These are phyloP conservation scores for Coemansia sp. DNA, from an alignment of 192 early-diverging fungal species.

Conservation along the genomic window DNA sequence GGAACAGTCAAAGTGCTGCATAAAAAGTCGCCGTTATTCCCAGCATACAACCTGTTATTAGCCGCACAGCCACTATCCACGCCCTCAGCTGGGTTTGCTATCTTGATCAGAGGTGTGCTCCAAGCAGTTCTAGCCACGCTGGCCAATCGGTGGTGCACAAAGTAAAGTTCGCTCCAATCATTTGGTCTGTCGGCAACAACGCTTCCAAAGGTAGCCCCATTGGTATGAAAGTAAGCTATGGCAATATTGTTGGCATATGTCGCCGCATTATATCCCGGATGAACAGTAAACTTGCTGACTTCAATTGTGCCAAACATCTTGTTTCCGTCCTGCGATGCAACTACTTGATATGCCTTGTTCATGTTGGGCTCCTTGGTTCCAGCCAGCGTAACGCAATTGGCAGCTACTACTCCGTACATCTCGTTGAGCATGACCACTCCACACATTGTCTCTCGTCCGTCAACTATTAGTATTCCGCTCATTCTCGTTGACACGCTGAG, in stretches of 20 bases:
- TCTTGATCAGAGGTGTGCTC: neutral
- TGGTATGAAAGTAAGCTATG: conserved; percentile 8
- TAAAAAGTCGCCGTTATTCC: conserved; percentile 10
- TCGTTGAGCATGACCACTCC: conserved; percentile 13
- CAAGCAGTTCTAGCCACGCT: neutral
- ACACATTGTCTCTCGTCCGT: conserved; percentile 7
- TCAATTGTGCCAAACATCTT: neutral
- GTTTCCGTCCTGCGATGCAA: neutral
- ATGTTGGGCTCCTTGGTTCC: neutral
- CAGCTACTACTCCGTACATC: conserved; percentile 23
- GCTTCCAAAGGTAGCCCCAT: neutral
- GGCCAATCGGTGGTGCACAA: conserved; percentile 11
- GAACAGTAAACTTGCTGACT: neutral
- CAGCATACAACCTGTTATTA: conserved; percentile 2
- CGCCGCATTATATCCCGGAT: conserved; percentile 13
- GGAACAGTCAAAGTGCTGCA: conserved; percentile 9
- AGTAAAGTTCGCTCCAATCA: conserved; percentile 11
- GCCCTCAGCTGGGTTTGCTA: neutral
- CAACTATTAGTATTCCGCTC: neutral
- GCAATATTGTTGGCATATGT: conserved; percentile 38
- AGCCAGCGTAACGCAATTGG: conserved; percentile 15
- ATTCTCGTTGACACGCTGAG: neutral
- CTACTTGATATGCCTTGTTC: conserved; percentile 2
- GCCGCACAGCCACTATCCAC: neutral
- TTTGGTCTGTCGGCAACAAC: conserved; percentile 9